Conservation (phyloP, 2,329 filamentous ascomycete species). For the Botrytis deweyae region DNA sequence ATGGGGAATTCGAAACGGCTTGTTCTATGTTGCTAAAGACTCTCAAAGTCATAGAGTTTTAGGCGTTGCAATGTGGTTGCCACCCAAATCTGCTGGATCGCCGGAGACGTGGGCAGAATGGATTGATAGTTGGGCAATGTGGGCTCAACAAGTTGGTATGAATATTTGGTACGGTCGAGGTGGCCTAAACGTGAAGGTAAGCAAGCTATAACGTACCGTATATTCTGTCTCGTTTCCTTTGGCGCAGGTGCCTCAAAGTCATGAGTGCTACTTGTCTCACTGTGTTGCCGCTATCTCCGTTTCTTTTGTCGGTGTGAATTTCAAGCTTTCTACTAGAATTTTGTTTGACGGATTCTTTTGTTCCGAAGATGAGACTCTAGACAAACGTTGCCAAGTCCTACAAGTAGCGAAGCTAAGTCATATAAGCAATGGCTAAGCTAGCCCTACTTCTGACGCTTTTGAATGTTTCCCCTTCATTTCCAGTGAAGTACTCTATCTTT, state of each 20-base stretch:
- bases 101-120: slow-evolving; percentile 61
- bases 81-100: slow-evolving; percentile 50
- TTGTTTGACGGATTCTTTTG: background rate
- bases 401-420: background rate
- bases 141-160: slow-evolving; percentile 63
- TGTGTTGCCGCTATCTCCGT: background rate
- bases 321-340: background rate
- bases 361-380: background rate
- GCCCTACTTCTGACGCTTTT: background rate
- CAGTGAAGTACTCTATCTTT: background rate
- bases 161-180: slow-evolving; percentile 68
- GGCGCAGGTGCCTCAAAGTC: background rate
- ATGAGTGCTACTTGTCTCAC: background rate
- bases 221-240: slow-evolving; percentile 22
- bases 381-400: background rate
- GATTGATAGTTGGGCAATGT: slow-evolving; percentile 64
- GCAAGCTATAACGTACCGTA: slow-evolving; percentile 24
- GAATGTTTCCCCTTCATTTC: background rate
- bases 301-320: background rate
- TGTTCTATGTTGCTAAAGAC: slow-evolving; percentile 70
- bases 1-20: slow-evolving; percentile 68
- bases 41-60: slow-evolving; percentile 53
- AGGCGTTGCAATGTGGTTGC: slow-evolving; percentile 72
- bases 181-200: slow-evolving; percentile 60
- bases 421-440: background rate